Base-by-base conservation (phyloP, 2,329 filamentous ascomycete genomes). In the Alternaria triticina region DNA sequence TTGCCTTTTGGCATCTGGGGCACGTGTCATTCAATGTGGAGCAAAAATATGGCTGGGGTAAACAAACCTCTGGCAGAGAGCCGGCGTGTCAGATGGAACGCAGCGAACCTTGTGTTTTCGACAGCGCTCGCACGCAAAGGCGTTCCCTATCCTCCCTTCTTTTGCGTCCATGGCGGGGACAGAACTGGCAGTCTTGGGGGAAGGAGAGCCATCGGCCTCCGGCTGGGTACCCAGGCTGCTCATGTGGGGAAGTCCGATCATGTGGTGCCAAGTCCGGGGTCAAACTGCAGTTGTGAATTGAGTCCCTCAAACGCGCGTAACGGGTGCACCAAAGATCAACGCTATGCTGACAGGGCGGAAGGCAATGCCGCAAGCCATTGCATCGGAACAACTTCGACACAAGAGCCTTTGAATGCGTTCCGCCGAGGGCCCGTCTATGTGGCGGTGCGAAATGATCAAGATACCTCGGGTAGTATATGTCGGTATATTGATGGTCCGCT, bases 101-200 rank as follows among this genome's bases (percentile, higher is more conserved):
- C 77, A 79, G 49, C 76, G 68, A 28, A 79, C 77, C 59, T 79
- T 79, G 71, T 79, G 77, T 61, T 78, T 77, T 46, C 77, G 70
- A 61, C 77, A 79, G 30, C 77, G 66, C 59, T 78, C 77, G 59
- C 77, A 79, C 47, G 77, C 77, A 71, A 78, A 78, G 4, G 77
- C 76, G 59, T 79, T 79, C 47, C 77, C 75, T 62, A 73, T 74
- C 64, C 76, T 74, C 30, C 74, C 75, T 65, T 79, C 76, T 72
- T 71, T 76, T 70, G 67, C 68, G 50, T 78, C 76, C 75, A 79
- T 77, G 62, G 70, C 67, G 74, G 68, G 61, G 56, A 66, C 71
- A 63, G 72, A 68, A 65, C 55, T 70, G 64, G 73, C 61, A 70
- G 71, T 69, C 59, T 65, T 69, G 62, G 70, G 70, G 55, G 73